Conservation (phyloP, 371 early-diverging fungal species). For the Mortierella sp. region DNA sequence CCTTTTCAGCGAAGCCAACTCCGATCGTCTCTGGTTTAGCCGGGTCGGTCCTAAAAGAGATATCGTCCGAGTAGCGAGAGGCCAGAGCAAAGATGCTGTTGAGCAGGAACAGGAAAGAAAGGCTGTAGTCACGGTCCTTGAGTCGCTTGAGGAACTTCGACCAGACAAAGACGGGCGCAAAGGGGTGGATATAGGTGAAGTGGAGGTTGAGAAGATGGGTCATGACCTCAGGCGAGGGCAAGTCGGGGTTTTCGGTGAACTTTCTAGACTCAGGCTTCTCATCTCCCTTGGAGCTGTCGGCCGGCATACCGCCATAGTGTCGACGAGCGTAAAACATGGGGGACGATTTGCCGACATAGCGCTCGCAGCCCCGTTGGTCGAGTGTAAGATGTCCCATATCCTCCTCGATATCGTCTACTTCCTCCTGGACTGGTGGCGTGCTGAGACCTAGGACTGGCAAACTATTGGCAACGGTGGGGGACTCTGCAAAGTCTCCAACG, state of each 20-base stretch:
- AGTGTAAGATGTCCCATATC: conserved; percentile 47
- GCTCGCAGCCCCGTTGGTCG: conserved; percentile 41
- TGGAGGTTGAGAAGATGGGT: conserved; percentile 59
- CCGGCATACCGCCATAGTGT: conserved; percentile 10
- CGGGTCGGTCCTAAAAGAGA: conserved; percentile 50
- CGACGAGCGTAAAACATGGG: conserved; percentile 44
- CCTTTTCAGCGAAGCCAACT: conserved; percentile 41
- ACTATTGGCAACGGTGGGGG: conserved; percentile 13
- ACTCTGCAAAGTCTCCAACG: conserved; percentile 21
- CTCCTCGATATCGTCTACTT: conserved; percentile 47
- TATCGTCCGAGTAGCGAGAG: conserved; percentile 60
- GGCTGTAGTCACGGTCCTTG: conserved; percentile 54
- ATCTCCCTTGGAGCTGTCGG: background rate
- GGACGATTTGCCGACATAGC: conserved; percentile 56
- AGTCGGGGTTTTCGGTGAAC: conserved; percentile 41
- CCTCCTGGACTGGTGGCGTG: conserved; percentile 29
- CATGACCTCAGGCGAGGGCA: conserved; percentile 52
- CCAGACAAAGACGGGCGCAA: conserved; percentile 71
- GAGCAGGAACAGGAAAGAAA: conserved; percentile 61
- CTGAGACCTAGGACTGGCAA: conserved; percentile 18
- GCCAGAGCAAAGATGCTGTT: conserved; percentile 68
- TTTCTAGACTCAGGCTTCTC: conserved; percentile 26
- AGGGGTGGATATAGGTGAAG: conserved; percentile 69
- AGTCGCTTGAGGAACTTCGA: conserved; percentile 64
- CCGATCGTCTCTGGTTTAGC: conserved; percentile 56